Evolutionary conservation across 2,329 filamentous ascomycete species (phyloP).

Genomic region (Taxawa tesnikishii): DNA sequence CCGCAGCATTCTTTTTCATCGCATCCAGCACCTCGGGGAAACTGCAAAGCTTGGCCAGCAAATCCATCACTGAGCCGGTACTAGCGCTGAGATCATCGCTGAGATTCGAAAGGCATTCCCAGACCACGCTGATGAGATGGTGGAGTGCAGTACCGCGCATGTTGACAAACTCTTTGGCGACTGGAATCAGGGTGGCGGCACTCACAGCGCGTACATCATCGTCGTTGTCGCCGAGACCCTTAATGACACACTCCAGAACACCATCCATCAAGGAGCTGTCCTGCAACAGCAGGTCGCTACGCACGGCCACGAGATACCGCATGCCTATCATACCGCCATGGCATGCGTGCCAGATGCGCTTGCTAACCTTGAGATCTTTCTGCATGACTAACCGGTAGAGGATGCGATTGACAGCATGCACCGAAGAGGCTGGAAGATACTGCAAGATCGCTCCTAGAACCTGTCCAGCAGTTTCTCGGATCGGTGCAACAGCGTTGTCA

Average conservation of each 20-base stretch:
- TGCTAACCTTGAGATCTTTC: slow-evolving; percentile 60
- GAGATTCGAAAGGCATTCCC: slow-evolving; percentile 93
- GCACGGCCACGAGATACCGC: slow-evolving; percentile 86
- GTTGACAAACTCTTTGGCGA: slow-evolving; percentile 86
- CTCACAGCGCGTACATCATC: slow-evolving; percentile 96
- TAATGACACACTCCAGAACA: slow-evolving; percentile 85
- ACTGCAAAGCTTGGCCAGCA: slow-evolving; percentile 87
- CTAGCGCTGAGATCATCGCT: slow-evolving; percentile 94
- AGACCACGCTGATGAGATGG: slow-evolving; percentile 82
- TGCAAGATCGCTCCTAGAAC: slow-evolving; percentile 80
- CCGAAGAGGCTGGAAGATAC: slow-evolving; percentile 66
- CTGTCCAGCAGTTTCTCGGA: slow-evolving; percentile 89
- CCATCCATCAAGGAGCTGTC: slow-evolving; percentile 83
- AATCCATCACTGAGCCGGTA: slow-evolving; percentile 96
- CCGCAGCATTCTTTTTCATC: slow-evolving; percentile 80
- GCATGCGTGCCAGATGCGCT: slow-evolving; percentile 82
- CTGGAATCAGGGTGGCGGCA: slow-evolving; percentile 91
- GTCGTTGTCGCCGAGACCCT: slow-evolving; percentile 78
- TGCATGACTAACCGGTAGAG: slow-evolving; percentile 89
- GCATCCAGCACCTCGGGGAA: slow-evolving; percentile 86
- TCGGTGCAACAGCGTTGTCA: slow-evolving; percentile 91
- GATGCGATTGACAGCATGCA: slow-evolving; percentile 73
- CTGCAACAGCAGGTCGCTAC: slow-evolving; percentile 79
- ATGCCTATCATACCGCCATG: slow-evolving; percentile 97
- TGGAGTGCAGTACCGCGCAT: slow-evolving; percentile 69